Percentiles rank a stretch among this genome's conserved stretches.
These are phyloP conservation scores for Huntiella bhutanensis DNA, from an alignment of 2,329 filamentous ascomycete species.

Conservation along the genomic window DNA sequence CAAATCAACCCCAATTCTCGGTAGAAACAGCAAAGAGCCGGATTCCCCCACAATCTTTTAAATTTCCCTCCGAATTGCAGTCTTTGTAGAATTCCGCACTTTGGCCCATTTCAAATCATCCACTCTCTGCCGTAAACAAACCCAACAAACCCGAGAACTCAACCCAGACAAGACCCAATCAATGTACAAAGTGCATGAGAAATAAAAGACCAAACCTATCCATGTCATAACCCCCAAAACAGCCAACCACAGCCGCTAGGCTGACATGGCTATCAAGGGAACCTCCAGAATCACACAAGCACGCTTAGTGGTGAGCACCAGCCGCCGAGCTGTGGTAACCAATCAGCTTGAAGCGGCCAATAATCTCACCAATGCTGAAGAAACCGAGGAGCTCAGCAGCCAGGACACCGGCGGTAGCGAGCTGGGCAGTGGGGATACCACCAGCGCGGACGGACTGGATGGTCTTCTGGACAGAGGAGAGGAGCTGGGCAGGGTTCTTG, in stretches of 20 bases:
- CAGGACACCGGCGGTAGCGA: conserved; percentile 57
- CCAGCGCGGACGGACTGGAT: conserved; percentile 41
- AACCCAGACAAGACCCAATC: no score
- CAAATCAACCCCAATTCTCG: no score
- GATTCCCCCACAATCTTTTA: no score
- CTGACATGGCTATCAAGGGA: no score
- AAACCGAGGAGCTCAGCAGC: conserved; percentile 80
- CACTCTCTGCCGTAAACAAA: background rate
- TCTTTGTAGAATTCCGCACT: no score
- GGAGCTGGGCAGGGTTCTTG: conserved; percentile 45
- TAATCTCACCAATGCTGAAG: conserved; percentile 95
- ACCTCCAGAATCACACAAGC: background rate
- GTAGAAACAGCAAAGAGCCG: no score
- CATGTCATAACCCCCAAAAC: no score
- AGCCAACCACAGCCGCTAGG: background rate
- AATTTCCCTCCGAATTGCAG: no score
- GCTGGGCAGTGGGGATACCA: conserved; percentile 51
- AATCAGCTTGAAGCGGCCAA: conserved; percentile 85
- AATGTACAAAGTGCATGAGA: no score
- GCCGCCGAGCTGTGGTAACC: conserved; percentile 62
- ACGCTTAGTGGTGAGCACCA: conserved; percentile 38
- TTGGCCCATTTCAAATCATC: background rate
- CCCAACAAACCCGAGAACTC: background rate
- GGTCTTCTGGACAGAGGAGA: conserved; percentile 36
- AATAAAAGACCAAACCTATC: no score